Conservation (phyloP, 768 basidiomycete genomes). For the Amanita pseudoporphyria region DNA sequence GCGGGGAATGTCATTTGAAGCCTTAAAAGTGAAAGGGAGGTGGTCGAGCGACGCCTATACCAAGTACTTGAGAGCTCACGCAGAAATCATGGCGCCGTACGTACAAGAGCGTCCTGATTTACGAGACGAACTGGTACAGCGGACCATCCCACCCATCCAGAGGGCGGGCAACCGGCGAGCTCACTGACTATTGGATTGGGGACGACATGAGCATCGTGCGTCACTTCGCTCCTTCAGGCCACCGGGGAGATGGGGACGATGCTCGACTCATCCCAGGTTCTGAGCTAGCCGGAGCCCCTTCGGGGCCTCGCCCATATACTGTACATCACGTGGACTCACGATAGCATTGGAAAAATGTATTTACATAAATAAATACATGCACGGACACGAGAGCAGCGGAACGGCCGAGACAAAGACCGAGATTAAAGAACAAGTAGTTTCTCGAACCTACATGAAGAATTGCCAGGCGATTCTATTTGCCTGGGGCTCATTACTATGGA, state of each 20-base stretch:
- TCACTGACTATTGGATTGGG: background rate
- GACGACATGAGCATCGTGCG: background rate
- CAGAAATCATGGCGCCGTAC: constrained; percentile 4
- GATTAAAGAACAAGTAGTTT: too few species aligned
- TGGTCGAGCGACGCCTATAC: constrained; percentile 1
- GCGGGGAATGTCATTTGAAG: background rate
- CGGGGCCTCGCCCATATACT: constrained; percentile 3
- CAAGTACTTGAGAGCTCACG: background rate
- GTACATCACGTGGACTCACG: too few species aligned
- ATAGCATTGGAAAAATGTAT: too few species aligned
- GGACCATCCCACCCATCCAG: constrained; percentile 2
- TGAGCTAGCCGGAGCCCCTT: constrained; percentile 6
- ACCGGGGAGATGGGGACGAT: constrained; percentile 5
- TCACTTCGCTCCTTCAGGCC: background rate
- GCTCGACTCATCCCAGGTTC: constrained; percentile 1
- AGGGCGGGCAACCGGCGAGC: background rate
- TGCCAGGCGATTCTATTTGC: too few species aligned
- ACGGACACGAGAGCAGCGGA: too few species aligned
- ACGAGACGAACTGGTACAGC: background rate
- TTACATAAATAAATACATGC: too few species aligned
- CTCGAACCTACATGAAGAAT: too few species aligned
- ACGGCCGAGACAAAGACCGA: too few species aligned
- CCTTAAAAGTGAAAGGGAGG: constrained; percentile 6
- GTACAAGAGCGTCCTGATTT: background rate
- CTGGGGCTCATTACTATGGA: too few species aligned